Evolutionary conservation across 225 moss, liverwort and hornwort species (phyloP), one percentile per base, ranked within the genome.

Genomic region (Lunularia cruciata): DNA sequence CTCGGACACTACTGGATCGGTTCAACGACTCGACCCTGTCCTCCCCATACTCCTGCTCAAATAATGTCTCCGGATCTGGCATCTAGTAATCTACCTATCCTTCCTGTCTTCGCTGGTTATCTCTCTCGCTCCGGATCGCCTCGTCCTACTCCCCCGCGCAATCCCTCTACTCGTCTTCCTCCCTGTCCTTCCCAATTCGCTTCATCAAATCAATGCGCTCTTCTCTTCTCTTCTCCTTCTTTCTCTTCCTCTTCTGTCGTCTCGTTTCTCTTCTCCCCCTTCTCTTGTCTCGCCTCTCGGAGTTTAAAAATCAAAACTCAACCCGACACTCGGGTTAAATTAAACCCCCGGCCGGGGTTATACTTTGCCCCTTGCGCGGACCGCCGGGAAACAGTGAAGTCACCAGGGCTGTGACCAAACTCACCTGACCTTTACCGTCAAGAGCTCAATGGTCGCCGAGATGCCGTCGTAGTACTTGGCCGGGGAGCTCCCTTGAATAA

Each of bases 1-100:
- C 32, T 57, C 5, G 57, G 47, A 38, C 6, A 57, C 56, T 27
- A 8, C 8, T 8, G 36, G 56, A 69, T 69, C 69, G 28, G 25
- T 56, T 57, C 52, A 68, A 54, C 11, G 52, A 8, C 52, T 39
- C 37, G 2, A 26, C 25, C 68, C 65, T 32, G 28, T 33, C 68
- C 35, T 52, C 68, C 35, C 25, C 37, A 10, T 25, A 54, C 55
- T 35, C 55, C 47, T 65, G 65, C 16, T 48, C 15, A 47, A 45
- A 65, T 48, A 63, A 63, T 63, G 12, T 63, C 63, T 20, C 30
- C 68, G 53, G 68, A 68, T 68, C 68, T 52, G 53, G 37, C 68
- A 52, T 38, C 35, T 25, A 27, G 23, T 5, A 45, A 65, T 8
- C 51, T 22, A 6, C 51, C 51, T 12, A 10, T n/a, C 13, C 19